Conservation (phyloP, 108 stramenopile genomes). For the Discostella pseudostelligera region DNA sequence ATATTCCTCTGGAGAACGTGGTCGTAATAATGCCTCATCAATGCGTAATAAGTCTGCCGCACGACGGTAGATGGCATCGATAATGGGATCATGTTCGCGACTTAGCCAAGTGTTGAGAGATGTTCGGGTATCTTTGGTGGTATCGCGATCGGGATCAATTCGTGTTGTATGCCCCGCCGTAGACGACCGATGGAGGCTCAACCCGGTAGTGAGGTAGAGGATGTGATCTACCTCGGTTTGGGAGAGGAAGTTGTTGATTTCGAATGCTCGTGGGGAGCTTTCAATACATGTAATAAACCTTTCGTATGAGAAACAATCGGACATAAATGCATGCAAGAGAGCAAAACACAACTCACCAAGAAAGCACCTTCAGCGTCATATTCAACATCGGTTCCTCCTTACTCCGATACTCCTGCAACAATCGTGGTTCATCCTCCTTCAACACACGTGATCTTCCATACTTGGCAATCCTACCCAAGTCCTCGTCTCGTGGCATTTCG, state of each 20-base stretch:
- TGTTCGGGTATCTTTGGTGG: slow-evolving; percentile 64
- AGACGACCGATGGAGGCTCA: slow-evolving; percentile 48
- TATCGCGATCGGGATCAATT: slow-evolving; percentile 23
- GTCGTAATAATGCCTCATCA: slow-evolving; percentile 73
- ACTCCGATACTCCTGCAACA: slow-evolving; percentile 65
- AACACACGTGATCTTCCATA: slow-evolving; percentile 35
- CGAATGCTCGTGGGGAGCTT: slow-evolving; percentile 78
- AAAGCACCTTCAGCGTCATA: slow-evolving; percentile 75
- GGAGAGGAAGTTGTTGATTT: slow-evolving; percentile 83
- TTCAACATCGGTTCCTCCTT: slow-evolving; percentile 52
- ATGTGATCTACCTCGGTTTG: slow-evolving; percentile 85
- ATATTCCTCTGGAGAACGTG: slow-evolving; percentile 51
- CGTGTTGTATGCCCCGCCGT: slow-evolving; percentile 48
- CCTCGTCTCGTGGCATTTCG: slow-evolving; percentile 42
- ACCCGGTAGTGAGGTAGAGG: slow-evolving; percentile 58
- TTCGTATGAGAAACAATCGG: too few species aligned
- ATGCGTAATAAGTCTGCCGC: slow-evolving; percentile 83
- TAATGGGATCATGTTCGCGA: slow-evolving; percentile 59
- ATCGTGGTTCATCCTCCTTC: slow-evolving; percentile 49
- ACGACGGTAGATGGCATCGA: slow-evolving; percentile 88
- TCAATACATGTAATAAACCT: too few species aligned
- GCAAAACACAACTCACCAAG: slow-evolving; percentile 33
- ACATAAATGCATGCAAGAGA: too few species aligned
- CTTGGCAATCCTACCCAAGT: slow-evolving; percentile 34
- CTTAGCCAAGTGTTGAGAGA: slow-evolving; percentile 82